Percentiles rank a stretch among this genome's conserved stretches.
Conservation (phyloP, 2,329 filamentous ascomycete species). For the Alternaria solani region DNA sequence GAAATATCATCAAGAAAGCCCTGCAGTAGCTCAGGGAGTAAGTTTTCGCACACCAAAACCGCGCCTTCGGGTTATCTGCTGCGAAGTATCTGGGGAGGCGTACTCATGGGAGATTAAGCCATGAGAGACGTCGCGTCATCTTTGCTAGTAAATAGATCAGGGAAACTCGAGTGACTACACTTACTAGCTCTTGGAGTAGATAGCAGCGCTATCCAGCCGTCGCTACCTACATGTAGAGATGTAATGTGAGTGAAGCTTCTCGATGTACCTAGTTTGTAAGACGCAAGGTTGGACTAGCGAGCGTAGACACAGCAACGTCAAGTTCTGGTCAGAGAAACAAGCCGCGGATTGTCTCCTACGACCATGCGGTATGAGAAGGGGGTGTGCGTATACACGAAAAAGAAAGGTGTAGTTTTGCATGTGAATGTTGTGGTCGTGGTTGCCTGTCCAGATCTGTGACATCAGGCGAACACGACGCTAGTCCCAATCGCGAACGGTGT, state of each 20-base stretch:
- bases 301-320: background rate
- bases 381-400: background rate
- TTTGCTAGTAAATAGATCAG: background rate
- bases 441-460: background rate
- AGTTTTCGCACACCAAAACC: conserved; percentile 17
- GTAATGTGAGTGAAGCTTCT: background rate
- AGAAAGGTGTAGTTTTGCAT: background rate
- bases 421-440: background rate
- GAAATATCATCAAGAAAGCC: background rate
- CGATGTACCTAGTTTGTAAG: background rate
- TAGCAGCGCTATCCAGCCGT: background rate
- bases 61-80: conserved; percentile 11
- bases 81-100: conserved; percentile 15
- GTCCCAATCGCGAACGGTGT: background rate
- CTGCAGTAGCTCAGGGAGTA: conserved; percentile 9
- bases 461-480: background rate
- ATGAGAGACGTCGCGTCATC: conserved; percentile 1
- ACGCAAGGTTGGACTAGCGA: background rate
- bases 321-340: background rate
- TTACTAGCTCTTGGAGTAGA: background rate
- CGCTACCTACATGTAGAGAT: background rate
- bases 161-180: background rate
- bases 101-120: conserved; percentile 9
- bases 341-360: background rate
- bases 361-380: background rate